Evolutionary conservation across 495 filamentous ascomycete genomes (phyloP).

Genomic region (Penicillium malachiteum): DNA sequence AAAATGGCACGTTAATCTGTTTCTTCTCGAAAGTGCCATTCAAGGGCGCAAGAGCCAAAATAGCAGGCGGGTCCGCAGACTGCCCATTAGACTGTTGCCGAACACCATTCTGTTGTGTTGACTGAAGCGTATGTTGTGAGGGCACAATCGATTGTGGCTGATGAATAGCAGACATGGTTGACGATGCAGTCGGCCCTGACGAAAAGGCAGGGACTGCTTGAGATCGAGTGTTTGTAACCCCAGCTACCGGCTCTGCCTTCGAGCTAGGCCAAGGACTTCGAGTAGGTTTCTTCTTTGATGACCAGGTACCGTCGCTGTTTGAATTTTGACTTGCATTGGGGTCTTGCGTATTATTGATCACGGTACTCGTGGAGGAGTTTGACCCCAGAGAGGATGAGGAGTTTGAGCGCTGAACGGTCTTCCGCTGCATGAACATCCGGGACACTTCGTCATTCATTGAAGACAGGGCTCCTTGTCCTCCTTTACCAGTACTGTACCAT

Average conservation of each 20-base stretch:
- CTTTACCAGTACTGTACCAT: constrained; percentile 64
- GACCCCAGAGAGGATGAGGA: constrained; percentile 76
- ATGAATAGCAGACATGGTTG: constrained; percentile 71
- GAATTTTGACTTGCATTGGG: constrained; percentile 48
- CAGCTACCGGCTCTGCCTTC: constrained; percentile 66
- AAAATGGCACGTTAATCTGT: constrained; percentile 86
- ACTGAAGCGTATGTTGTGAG: constrained; percentile 64
- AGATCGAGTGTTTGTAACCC: constrained; percentile 59
- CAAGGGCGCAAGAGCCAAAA: constrained; percentile 78
- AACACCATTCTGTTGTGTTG: constrained; percentile 62
- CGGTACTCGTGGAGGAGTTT: constrained; percentile 51
- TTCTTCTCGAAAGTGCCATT: constrained; percentile 97
- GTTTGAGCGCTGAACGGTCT: constrained; percentile 79
- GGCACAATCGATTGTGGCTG: constrained; percentile 71
- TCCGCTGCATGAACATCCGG: constrained; percentile 84
- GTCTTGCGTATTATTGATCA: constrained; percentile 40
- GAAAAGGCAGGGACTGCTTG: constrained; percentile 63
- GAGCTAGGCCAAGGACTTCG: constrained; percentile 70
- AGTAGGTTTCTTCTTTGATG: constrained; percentile 64
- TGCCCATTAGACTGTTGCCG: constrained; percentile 57
- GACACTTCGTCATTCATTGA: constrained; percentile 87
- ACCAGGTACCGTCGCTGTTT: constrained; percentile 51
- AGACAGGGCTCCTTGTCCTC: constrained; percentile 70
- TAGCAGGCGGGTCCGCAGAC: constrained; percentile 60
- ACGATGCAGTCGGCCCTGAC: constrained; percentile 64